A percentile compares a stretch with the other conserved stretches of the same genome.
These are phyloP conservation scores for Rhodotorula sp. DNA, from an alignment of 1,284 basidiomycete genomes.

Conservation along the genomic window DNA sequence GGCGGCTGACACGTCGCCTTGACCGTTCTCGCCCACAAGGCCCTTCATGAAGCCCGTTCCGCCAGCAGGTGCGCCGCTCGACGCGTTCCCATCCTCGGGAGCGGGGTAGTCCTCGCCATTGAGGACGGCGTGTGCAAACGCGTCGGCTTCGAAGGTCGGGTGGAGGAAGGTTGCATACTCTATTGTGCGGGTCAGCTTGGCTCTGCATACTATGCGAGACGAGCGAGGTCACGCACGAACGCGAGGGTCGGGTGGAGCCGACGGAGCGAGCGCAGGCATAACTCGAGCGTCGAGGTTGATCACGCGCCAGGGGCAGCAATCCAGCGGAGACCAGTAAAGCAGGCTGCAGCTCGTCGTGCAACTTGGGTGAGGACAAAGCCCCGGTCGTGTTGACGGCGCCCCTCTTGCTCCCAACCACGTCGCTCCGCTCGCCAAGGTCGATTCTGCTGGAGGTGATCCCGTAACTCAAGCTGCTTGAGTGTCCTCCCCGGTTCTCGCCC, in stretches of 20 bases:
- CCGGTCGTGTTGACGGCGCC: too few relatives aligned
- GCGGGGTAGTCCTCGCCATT: conserved; percentile 72
- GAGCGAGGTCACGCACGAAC: background rate
- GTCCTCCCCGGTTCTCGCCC: too few relatives aligned
- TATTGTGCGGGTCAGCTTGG: background rate
- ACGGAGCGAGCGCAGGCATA: background rate
- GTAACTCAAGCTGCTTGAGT: too few relatives aligned
- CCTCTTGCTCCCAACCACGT: too few relatives aligned
- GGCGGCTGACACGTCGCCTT: conserved; percentile 78
- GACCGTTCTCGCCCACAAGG: background rate
- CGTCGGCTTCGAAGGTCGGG: conserved; percentile 75
- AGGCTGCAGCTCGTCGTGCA: too few relatives aligned
- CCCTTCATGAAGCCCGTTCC: conserved; percentile 19
- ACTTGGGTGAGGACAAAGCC: too few relatives aligned
- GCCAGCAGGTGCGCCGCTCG: background rate
- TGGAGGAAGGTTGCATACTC: conserved; percentile 57
- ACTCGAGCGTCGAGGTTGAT: too few relatives aligned
- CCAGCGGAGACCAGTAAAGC: too few relatives aligned
- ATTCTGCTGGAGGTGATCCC: too few relatives aligned
- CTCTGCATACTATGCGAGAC: background rate
- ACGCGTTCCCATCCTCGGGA: conserved; percentile 1
- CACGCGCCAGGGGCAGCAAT: too few relatives aligned
- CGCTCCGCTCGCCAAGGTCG: too few relatives aligned
- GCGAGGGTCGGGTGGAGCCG: background rate
- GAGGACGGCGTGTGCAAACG: conserved; percentile 83